Evolutionary conservation across 352 stramenopile genomes (phyloP), one percentile per base, ranked within the genome.

Genomic region (Ophiocytium majus): DNA sequence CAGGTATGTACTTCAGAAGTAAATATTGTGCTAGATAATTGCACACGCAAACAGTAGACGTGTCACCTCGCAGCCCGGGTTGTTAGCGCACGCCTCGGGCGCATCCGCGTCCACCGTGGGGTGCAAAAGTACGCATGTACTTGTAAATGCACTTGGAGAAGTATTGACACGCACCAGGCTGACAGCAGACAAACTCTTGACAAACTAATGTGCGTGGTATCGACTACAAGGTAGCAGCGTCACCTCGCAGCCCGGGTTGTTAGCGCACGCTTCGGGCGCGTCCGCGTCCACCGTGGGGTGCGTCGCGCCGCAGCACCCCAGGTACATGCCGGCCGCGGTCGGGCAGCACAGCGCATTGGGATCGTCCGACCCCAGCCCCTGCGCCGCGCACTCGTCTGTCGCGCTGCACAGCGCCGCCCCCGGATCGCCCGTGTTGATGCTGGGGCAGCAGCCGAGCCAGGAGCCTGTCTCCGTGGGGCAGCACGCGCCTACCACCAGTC

Each of bases 391-490:
- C 19, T 10, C 19, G 10, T 10, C 10, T 10, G 19, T 57, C 37
- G 75, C 31, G 23, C n/a, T 63, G 36, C 75, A 81, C 1, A 9
- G 23, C 31, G 64, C 64, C 31, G 64, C 64, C 34, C 5, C 34
- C 28, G 75, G 34, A 23, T 81, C 32, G 31, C 1, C 5, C 1
- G 36, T 81, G 50, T 1, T 81, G 19, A 50, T 31, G 31, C 31
- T 50, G 5, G 75, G 75, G 36, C 75, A 81, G 36, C 75, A 81
- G 31, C 75, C 75, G 14, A 81, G 36, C 31, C 37, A 37, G 5
- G 32, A 14, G 75, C 32, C 75, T 1, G 1, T 81, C 5, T 81
- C 75, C 23, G 75, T 81, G 19, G 75, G 75, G 75, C 75, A 81
- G 36, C 75, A 81, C 19, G 35, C 5, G 10, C 5, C 1, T n/a